Evolutionary conservation across 1,284 basidiomycete genomes (phyloP).

Genomic region (Rhodotorula mucilaginosa): DNA sequence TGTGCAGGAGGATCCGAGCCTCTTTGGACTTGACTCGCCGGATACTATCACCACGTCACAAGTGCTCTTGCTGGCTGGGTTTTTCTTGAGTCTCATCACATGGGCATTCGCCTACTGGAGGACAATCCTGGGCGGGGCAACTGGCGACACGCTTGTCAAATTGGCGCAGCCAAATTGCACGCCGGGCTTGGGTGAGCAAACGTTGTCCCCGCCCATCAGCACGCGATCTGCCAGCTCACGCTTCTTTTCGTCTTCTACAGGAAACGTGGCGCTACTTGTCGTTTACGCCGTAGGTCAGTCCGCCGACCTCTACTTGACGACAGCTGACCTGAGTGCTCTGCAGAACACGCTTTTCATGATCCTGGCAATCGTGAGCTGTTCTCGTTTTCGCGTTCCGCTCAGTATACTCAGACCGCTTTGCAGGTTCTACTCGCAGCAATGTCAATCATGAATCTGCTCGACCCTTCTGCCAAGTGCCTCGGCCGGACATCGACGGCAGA

Average conservation of each 20-base stretch:
- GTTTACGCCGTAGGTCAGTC: not conserved
- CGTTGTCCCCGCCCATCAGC: not conserved
- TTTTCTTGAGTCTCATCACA: slow-evolving; percentile 3
- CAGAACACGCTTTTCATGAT: slow-evolving; percentile 2
- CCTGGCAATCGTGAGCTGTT: not conserved
- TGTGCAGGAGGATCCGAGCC: slow-evolving; percentile 13
- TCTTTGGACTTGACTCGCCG: slow-evolving; percentile 13
- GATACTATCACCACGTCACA: not conserved
- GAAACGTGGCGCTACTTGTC: not conserved
- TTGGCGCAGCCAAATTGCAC: slow-evolving; percentile 30
- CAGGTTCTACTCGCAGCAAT: not conserved
- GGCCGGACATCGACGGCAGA: not conserved
- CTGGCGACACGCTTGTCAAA: slow-evolving; percentile 4
- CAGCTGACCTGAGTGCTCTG: not conserved
- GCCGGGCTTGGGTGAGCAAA: slow-evolving; percentile 6
- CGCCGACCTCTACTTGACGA: not conserved
- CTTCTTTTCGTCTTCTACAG: not conserved
- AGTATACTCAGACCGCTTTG: not conserved
- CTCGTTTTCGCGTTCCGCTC: too few relatives aligned
- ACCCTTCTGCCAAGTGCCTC: not conserved
- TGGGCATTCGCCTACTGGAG: slow-evolving; percentile 10
- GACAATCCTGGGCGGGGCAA: slow-evolving; percentile 18
- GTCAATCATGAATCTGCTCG: not conserved
- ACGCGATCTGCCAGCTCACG: not conserved
- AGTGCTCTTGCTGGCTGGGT: slow-evolving; percentile 16